phyloP scores from a whole-genome alignment of 2,329 filamentous ascomycete genomes.

The Xylariaceae sp. region DNA sequence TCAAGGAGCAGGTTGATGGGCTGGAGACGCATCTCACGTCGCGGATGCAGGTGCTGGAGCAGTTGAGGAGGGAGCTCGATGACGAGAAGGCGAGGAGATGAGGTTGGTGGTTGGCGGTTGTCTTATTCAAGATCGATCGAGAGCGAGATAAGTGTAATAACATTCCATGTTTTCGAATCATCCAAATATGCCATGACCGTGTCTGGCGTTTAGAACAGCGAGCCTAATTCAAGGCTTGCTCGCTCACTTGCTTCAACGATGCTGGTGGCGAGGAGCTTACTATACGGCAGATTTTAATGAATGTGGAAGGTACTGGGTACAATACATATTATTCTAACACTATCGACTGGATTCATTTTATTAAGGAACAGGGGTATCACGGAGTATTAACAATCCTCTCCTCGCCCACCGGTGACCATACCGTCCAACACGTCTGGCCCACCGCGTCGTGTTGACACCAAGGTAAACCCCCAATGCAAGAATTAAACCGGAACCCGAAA shows the following conservation, averaged over 20 bases:
- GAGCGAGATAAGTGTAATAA: not conserved
- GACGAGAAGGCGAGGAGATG: slow-evolving; percentile 71
- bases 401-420: slow-evolving; percentile 1
- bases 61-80: slow-evolving; percentile 81
- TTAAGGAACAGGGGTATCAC: slow-evolving; percentile 23
- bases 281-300: too few species aligned
- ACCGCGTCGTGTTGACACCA: not conserved
- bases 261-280: not conserved
- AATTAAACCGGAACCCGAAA: not conserved
- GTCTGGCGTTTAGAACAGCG: not conserved
- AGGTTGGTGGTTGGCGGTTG: not conserved
- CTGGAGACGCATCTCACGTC: slow-evolving; percentile 80
- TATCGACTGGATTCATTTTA: slow-evolving; percentile 3
- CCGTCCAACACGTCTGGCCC: not conserved
- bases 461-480: not conserved
- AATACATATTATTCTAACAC: slow-evolving; percentile 9
- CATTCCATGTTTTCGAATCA: not conserved
- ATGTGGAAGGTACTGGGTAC: not conserved
- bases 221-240: not conserved
- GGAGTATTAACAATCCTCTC: slow-evolving; percentile 16
- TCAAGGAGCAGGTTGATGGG: slow-evolving; percentile 93
- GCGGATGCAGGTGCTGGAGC: slow-evolving; percentile 74
- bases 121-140: not conserved
- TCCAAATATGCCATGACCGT: not conserved
- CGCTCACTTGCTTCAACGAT: not conserved